These are phyloP conservation scores for Nakazawaea laoshanensis DNA, from an alignment of 805 yeast species.

Conservation along the genomic window DNA sequence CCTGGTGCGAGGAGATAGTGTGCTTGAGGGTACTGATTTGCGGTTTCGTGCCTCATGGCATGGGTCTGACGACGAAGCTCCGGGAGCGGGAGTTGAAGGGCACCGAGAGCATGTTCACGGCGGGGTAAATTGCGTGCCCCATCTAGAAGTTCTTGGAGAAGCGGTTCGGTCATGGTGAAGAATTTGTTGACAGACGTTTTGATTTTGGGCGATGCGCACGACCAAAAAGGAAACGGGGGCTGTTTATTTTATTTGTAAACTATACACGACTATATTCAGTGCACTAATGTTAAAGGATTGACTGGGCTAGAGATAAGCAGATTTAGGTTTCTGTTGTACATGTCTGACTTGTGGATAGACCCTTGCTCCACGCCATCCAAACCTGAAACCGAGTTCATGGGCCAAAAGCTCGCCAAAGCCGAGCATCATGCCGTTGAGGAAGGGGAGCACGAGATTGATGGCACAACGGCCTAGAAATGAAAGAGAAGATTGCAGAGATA, in stretches of 20 bases:
- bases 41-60: constrained; percentile 37
- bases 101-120: constrained; percentile 58
- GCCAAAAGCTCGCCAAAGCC: constrained; percentile 95
- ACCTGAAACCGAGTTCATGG: constrained; percentile 79
- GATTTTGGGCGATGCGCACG: no score
- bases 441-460: constrained; percentile 76
- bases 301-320: not conserved
- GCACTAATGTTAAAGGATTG: not conserved
- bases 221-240: no score
- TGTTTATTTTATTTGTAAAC: no score
- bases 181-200: no score
- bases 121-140: constrained; percentile 70
- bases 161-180: no score
- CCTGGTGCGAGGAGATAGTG: constrained; percentile 87
- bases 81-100: constrained; percentile 69
- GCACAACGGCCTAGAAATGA: constrained; percentile 43
- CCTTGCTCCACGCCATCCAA: constrained; percentile 65
- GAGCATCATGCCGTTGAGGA: constrained; percentile 88
- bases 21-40: constrained; percentile 48
- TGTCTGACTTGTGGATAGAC: constrained; percentile 3
- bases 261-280: no score
- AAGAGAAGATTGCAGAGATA: no score
- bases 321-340: not conserved
- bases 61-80: constrained; percentile 69
- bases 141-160: constrained; percentile 76